Percentiles rank a stretch among this genome's conserved stretches.
These are phyloP conservation scores for Neolentinus lepideus DNA, from an alignment of 1,284 basidiomycete species.

Conservation along the genomic window DNA sequence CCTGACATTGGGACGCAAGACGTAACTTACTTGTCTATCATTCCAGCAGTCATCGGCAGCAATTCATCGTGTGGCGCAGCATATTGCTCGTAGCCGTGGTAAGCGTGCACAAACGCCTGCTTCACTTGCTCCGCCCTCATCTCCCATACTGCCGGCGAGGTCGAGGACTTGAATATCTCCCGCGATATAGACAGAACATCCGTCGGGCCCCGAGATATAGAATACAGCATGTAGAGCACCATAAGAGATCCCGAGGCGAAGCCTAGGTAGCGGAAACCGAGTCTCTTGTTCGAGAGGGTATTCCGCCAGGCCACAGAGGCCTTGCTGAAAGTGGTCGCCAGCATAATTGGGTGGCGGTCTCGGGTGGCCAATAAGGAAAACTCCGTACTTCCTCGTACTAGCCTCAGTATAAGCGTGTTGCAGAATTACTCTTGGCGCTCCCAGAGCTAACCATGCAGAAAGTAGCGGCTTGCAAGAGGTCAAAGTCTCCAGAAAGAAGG, in stretches of 20 bases:
- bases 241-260: slow-evolving; percentile 16
- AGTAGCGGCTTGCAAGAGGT: neutral
- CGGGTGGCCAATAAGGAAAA: neutral
- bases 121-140: slow-evolving; percentile 50
- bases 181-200: slow-evolving; percentile 4
- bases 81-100: slow-evolving; percentile 49
- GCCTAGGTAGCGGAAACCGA: slow-evolving; percentile 21
- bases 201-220: slow-evolving; percentile 14
- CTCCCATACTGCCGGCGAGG: slow-evolving; percentile 35
- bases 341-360: neutral
- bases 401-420: too few relatives aligned
- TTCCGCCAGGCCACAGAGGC: neutral
- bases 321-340: neutral
- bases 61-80: slow-evolving; percentile 60
- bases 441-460: neutral
- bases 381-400: too few relatives aligned
- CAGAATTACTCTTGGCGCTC: too few relatives aligned
- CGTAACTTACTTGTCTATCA: slow-evolving; percentile 42
- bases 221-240: slow-evolving; percentile 17
- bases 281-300: slow-evolving; percentile 11
- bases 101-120: slow-evolving; percentile 56
- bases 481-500: neutral
- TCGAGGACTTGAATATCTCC: slow-evolving; percentile 9
- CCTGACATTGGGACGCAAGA: neutral
- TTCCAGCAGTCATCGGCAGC: slow-evolving; percentile 37